Conservation (phyloP, 2,329 filamentous ascomycete genomes). For the Aspergillus jensenii region DNA sequence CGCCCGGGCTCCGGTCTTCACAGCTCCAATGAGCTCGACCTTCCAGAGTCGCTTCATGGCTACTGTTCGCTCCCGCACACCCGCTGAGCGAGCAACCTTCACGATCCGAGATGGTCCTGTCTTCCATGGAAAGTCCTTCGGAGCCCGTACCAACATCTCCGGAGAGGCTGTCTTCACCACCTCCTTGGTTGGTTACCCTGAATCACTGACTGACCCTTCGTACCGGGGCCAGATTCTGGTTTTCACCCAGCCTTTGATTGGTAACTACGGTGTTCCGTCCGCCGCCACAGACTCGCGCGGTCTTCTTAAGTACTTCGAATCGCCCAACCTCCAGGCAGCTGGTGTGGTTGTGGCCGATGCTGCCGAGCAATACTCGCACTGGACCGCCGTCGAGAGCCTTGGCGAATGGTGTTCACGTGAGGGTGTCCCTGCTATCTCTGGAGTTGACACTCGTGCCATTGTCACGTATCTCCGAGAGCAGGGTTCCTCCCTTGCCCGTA, state of each 20-base stretch:
- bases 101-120: constrained; percentile 95
- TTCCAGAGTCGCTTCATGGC: constrained; percentile 55
- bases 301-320: constrained; percentile 96
- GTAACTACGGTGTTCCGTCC: constrained; percentile 97
- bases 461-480: constrained; percentile 95
- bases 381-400: constrained; percentile 95
- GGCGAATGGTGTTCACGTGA: constrained; percentile 94
- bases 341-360: constrained; percentile 96
- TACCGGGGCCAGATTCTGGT: constrained; percentile 86
- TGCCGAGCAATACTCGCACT: constrained; percentile 92
- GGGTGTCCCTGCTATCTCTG: constrained; percentile 92
- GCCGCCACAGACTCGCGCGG: constrained; percentile 81
- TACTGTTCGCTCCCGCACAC: constrained; percentile 63
- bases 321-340: constrained; percentile 92
- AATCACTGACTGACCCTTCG: constrained; percentile 72
- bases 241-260: constrained; percentile 96
- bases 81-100: constrained; percentile 81
- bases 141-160: constrained; percentile 93
- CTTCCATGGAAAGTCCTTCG: constrained; percentile 95
- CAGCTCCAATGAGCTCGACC: constrained; percentile 33
- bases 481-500: constrained; percentile 91
- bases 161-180: constrained; percentile 99
- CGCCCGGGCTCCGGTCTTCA: constrained; percentile 47
- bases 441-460: constrained; percentile 94
- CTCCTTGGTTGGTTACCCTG: constrained; percentile 94